Percentiles rank a stretch among this genome's conserved stretches.
phyloP scores from a whole-genome alignment of 2,329 filamentous ascomycete genomes.

The Passalora sequoiae region DNA sequence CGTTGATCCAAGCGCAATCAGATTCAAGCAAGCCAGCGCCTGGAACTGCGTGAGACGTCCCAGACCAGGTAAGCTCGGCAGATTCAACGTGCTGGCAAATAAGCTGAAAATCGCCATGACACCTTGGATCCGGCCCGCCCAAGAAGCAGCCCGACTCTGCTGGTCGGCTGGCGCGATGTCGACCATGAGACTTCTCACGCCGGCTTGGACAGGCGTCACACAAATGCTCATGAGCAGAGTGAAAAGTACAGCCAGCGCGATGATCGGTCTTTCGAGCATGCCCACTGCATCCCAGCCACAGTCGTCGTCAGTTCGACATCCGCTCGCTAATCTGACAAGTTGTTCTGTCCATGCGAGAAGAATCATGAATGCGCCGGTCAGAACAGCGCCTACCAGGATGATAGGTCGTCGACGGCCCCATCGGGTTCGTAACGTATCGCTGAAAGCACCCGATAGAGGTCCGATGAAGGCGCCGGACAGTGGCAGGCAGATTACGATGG shows the following conservation, averaged over 20 bases:
- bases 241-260: constrained; percentile 10
- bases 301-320: background rate
- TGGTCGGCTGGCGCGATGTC: constrained; percentile 13
- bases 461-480: constrained; percentile 19
- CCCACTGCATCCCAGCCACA: background rate
- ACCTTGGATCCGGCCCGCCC: constrained; percentile 17
- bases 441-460: constrained; percentile 10
- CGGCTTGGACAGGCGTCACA: constrained; percentile 19
- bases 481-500: constrained; percentile 19
- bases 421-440: constrained; percentile 12
- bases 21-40: constrained; percentile 15
- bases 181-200: constrained; percentile 15
- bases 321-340: constrained; percentile 3
- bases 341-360: constrained; percentile 17
- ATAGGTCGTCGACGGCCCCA: constrained; percentile 18
- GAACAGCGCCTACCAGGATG: constrained; percentile 14
- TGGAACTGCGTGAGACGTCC: constrained; percentile 17
- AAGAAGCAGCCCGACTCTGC: constrained; percentile 15
- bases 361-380: constrained; percentile 7
- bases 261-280: background rate
- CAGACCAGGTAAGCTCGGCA: constrained; percentile 14
- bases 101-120: constrained; percentile 17
- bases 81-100: constrained; percentile 15
- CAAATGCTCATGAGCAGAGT: constrained; percentile 14
- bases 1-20: constrained; percentile 17